phyloP scores from a whole-genome alignment of 1,139 yeast species.

The Diutina neorugosa region DNA sequence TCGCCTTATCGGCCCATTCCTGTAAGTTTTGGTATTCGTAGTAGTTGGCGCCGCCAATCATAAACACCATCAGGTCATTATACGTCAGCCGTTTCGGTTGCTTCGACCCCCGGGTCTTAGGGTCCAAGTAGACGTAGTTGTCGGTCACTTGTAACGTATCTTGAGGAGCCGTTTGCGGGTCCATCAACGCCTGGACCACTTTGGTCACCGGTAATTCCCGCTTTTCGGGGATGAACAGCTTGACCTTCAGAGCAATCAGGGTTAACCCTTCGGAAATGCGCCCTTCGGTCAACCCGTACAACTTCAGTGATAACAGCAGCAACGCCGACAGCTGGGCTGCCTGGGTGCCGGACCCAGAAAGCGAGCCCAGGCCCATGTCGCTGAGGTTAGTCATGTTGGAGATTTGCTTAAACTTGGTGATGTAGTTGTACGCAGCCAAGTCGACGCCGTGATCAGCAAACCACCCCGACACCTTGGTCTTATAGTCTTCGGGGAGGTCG shows the following conservation, averaged over 20 bases:
- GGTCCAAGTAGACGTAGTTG: constrained; percentile 84
- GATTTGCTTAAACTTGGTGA: constrained; percentile 64
- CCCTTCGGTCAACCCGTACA: constrained; percentile 82
- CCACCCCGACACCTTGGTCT: constrained; percentile 51
- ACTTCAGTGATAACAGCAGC: constrained; percentile 61
- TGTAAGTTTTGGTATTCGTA: constrained; percentile 87
- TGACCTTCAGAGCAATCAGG: constrained; percentile 77
- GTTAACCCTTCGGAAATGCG: constrained; percentile 68
- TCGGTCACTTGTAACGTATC: constrained; percentile 63
- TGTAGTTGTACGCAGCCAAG: constrained; percentile 54
- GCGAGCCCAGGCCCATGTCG: neutral
- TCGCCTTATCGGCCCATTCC: constrained; percentile 52
- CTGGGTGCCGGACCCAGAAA: constrained; percentile 6
- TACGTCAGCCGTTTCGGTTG: constrained; percentile 81
- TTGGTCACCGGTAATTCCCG: constrained; percentile 82
- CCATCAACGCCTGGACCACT: constrained; percentile 84
- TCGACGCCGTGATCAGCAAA: constrained; percentile 29
- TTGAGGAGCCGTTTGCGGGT: constrained; percentile 54
- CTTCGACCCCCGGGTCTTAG: constrained; percentile 71
- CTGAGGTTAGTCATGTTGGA: neutral
- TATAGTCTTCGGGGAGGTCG: constrained; percentile 53
- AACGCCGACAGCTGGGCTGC: constrained; percentile 41
- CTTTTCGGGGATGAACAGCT: constrained; percentile 77
- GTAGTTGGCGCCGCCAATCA: constrained; percentile 95
- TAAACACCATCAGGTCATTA: constrained; percentile 75